Conservation (phyloP, 2,329 filamentous ascomycete species). For the Nemania abortiva region DNA sequence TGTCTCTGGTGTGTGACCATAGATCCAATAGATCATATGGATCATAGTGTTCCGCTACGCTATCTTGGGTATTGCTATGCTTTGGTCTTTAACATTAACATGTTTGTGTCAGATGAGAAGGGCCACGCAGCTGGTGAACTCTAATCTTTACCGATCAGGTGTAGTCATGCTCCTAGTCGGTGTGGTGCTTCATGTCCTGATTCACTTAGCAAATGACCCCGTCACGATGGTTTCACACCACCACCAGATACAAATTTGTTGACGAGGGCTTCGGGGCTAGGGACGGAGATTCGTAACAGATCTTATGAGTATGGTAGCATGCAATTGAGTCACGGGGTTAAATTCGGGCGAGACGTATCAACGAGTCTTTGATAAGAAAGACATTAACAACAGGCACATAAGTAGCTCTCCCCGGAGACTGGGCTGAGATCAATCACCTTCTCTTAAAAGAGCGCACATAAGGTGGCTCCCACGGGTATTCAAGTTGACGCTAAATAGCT, state of each 20-base stretch:
- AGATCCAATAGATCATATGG: slow-evolving; percentile 6
- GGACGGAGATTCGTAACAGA: neutral
- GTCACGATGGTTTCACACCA: slow-evolving; percentile 2
- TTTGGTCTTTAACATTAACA: neutral
- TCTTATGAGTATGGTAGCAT: neutral
- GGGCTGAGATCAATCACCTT: too few species aligned
- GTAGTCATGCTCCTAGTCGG: neutral
- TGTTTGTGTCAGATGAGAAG: neutral
- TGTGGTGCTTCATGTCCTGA: neutral
- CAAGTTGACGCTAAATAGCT: neutral
- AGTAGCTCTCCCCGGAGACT: neutral
- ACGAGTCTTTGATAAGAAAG: neutral
- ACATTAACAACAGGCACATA: neutral
- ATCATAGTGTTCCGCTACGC: neutral
- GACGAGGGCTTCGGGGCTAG: neutral
- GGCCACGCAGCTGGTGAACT: neutral
- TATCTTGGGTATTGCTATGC: neutral
- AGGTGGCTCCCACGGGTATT: neutral
- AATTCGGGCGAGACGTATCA: neutral
- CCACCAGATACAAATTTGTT: neutral
- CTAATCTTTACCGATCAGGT: neutral
- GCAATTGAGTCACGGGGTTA: slow-evolving; percentile 4
- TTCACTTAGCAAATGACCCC: neutral
- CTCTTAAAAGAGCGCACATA: neutral
- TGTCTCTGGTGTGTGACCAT: neutral